Evolutionary conservation across 352 stramenopile species (phyloP).

Genomic region (Globisporangium emineosum): DNA sequence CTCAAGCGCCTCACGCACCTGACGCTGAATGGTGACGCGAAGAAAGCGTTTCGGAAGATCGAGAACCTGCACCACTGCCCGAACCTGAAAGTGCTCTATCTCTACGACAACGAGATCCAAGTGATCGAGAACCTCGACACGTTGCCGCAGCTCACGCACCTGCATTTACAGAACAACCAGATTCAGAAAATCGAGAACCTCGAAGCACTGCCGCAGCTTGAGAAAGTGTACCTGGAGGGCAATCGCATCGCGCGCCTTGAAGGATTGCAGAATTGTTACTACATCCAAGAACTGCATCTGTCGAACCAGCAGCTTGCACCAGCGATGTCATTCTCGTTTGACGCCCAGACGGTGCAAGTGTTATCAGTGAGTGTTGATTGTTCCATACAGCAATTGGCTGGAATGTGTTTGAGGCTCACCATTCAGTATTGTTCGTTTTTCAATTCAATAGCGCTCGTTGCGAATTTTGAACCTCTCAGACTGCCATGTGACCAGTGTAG

Average conservation of each 20-base stretch:
- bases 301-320: slow-evolving; percentile 49
- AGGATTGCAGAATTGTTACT: slow-evolving; percentile 36
- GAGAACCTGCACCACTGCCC: slow-evolving; percentile 63
- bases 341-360: slow-evolving; percentile 35
- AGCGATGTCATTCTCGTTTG: slow-evolving; percentile 38
- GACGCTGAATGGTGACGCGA: slow-evolving; percentile 47
- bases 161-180: slow-evolving; percentile 73
- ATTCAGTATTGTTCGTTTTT: not conserved
- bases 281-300: slow-evolving; percentile 64
- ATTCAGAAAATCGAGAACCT: slow-evolving; percentile 54
- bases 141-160: slow-evolving; percentile 52
- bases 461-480: slow-evolving; percentile 63
- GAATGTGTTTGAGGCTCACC: not conserved
- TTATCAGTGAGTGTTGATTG: slow-evolving; percentile 30
- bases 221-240: slow-evolving; percentile 74
- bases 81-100: slow-evolving; percentile 68
- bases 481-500: slow-evolving; percentile 35
- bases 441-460: slow-evolving; percentile 36
- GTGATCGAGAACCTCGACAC: slow-evolving; percentile 49
- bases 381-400: not conserved
- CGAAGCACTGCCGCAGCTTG: slow-evolving; percentile 32
- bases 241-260: slow-evolving; percentile 63
- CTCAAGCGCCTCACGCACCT: slow-evolving; percentile 74
- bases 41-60: slow-evolving; percentile 36
- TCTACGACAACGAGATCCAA: slow-evolving; percentile 75